Conservation (phyloP, 306 rosid genomes). For the Sicyos baderoa region DNA sequence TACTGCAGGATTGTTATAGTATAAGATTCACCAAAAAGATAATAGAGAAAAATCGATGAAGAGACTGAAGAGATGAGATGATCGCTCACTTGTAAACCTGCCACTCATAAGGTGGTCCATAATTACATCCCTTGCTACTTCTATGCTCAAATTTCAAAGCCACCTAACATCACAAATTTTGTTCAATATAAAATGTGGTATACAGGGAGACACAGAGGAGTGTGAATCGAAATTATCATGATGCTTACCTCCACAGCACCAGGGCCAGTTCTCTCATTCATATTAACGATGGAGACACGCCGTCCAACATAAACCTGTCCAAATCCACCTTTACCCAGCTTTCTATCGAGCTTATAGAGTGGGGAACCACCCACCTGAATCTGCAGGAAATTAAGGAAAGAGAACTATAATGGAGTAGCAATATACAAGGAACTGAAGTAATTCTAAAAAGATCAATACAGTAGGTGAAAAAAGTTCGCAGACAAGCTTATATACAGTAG, state of each 20-base stretch:
- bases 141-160: conserved; percentile 86
- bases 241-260: conserved; percentile 66
- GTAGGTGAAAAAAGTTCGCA: too few species aligned
- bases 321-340: conserved; percentile 94
- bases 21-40: conserved; percentile 8
- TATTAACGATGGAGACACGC: conserved; percentile 40
- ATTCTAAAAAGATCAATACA: background rate
- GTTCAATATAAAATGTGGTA: background rate
- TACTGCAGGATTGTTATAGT: conserved; percentile 37
- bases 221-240: conserved; percentile 5
- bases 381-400: conserved; percentile 28
- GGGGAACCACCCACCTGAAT: conserved; percentile 90
- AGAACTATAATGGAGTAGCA: background rate
- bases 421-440: background rate
- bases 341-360: conserved; percentile 54
- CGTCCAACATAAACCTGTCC: conserved; percentile 96
- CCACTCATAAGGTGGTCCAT: conserved; percentile 93
- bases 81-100: conserved; percentile 77
- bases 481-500: too few species aligned
- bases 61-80: conserved; percentile 1
- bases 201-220: background rate
- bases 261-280: conserved; percentile 62
- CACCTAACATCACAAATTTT: conserved; percentile 39
- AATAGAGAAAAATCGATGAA: background rate
- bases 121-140: conserved; percentile 83